Base-by-base conservation (phyloP, 352 stramenopile genomes). In the Pythium scleroteichum region DNA sequence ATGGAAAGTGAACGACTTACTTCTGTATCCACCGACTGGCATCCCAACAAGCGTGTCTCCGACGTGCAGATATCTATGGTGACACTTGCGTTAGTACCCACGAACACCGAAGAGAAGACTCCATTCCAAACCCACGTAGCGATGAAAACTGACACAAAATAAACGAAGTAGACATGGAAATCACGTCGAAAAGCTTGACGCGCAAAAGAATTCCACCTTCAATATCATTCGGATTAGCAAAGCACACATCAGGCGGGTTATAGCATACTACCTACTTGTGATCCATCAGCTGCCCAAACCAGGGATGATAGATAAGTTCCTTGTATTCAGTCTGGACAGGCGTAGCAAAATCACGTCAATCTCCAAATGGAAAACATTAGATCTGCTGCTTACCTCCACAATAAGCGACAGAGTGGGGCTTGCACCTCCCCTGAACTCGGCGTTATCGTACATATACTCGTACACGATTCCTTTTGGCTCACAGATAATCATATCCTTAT, bases 281-380 rank as follows among this genome's bases (percentile, higher is more conserved):
- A 24, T 93, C 78, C 59, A 91, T 74, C 14, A 93, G 63, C 49
- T 93, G 78, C 16, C 64, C 73, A 26, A 91, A 80, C 84, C 84
- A 93, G 13, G 82, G 79, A 46, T 93, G 84, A 22, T 79, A 78
- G 56, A 93, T 78, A 5, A 93, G 69, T 42, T 92, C 76, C 51
- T 92, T 92, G 71, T 71, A 79, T 61, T 93, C 84, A 4, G 79
- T 92, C 84, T 93, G 27, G n/a, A n/a, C n/a, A n/a, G n/a, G n/a
- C n/a, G n/a, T n/a, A n/a, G n/a, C 10, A 17, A 49, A 9, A 39
- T 2, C 6, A 1, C 26, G 24, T 33, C 27, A 41, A 16, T 2
- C 10, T 42, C 4, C 19, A 19, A 35, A 49, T 35, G 29, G 29
- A 22, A 56, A 20, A 7, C 20, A 19, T 35, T 4, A 52, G 27